Evolutionary conservation across 2,329 filamentous ascomycete genomes (phyloP).

Genomic region (Talaromyces sp.): DNA sequence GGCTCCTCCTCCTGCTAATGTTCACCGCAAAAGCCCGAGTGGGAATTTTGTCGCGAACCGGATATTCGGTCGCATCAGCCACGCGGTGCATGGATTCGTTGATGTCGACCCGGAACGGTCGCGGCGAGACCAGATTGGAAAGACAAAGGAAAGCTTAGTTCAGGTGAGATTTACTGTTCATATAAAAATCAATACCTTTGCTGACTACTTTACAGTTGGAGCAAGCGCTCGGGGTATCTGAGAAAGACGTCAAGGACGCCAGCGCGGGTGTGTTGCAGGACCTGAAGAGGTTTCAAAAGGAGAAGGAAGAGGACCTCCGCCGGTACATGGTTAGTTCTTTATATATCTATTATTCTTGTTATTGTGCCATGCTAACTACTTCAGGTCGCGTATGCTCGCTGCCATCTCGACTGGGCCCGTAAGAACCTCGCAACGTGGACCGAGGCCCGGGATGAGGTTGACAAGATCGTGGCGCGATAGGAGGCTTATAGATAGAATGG

Average conservation of each 20-base stretch:
- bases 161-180: conserved; percentile 37
- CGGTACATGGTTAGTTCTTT: conserved; percentile 79
- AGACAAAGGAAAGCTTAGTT: conserved; percentile 81
- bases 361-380: conserved; percentile 8
- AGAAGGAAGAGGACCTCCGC: conserved; percentile 91
- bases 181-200: too few species aligned
- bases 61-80: conserved; percentile 90
- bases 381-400: conserved; percentile 85
- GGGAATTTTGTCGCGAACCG: conserved; percentile 88
- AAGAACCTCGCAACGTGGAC: conserved; percentile 91
- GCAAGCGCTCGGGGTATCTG: conserved; percentile 81
- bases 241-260: conserved; percentile 89
- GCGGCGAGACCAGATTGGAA: conserved; percentile 86
- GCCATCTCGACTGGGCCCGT: conserved; percentile 89
- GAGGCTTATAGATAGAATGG: not conserved
- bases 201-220: conserved; percentile 59
- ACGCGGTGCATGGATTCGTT: conserved; percentile 92
- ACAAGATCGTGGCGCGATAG: conserved; percentile 64
- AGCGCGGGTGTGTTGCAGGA: conserved; percentile 84
- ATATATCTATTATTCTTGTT: not conserved
- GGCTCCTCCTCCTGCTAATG: conserved; percentile 25
- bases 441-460: conserved; percentile 79
- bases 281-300: conserved; percentile 83
- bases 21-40: conserved; percentile 75
- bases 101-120: conserved; percentile 94